A percentile compares a stretch with the other conserved stretches of the same genome.
Evolutionary conservation across 805 yeast species (phyloP).

Genomic region (Zygoascus ofunaensis): DNA sequence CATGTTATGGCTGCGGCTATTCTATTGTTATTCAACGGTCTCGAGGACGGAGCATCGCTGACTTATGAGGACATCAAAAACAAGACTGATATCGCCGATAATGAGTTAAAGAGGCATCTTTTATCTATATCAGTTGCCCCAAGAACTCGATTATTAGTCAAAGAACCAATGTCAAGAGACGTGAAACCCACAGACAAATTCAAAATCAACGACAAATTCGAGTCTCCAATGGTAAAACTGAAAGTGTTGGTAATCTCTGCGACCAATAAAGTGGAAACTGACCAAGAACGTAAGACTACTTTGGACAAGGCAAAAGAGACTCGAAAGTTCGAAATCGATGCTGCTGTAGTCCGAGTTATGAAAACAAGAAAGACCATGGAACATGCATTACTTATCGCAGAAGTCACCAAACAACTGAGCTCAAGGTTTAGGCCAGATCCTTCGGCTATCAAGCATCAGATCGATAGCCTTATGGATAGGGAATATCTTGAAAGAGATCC

Average conservation of each 20-base stretch:
- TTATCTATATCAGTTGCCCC: conserved; percentile 82
- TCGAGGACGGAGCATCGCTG: conserved; percentile 33
- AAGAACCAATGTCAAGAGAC: conserved; percentile 66
- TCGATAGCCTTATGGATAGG: conserved; percentile 67
- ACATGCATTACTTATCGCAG: conserved; percentile 61
- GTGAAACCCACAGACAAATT: conserved; percentile 57
- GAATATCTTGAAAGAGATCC: conserved; percentile 73
- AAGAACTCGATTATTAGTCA: conserved; percentile 61
- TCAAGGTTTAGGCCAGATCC: conserved; percentile 64
- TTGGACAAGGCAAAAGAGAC: conserved; percentile 51
- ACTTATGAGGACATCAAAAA: conserved; percentile 54
- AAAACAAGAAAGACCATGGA: conserved; percentile 53
- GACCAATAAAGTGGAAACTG: conserved; percentile 38
- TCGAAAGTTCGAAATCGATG: conserved; percentile 62
- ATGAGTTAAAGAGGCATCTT: conserved; percentile 66
- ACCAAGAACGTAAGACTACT: conserved; percentile 41
- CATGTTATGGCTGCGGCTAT: conserved; percentile 76
- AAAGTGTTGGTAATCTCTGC: conserved; percentile 64
- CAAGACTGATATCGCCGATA: conserved; percentile 60
- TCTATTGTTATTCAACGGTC: conserved; percentile 60
- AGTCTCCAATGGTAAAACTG: conserved; percentile 56
- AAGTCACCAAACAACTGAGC: conserved; percentile 49
- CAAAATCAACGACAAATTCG: conserved; percentile 57
- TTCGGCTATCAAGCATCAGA: conserved; percentile 55
- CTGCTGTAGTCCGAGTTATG: conserved; percentile 84